A percentile compares a stretch with the other conserved stretches of the same genome.
phyloP scores from a whole-genome alignment of 176 grass and related monocot species.

The Cenchrus purpureus region DNA sequence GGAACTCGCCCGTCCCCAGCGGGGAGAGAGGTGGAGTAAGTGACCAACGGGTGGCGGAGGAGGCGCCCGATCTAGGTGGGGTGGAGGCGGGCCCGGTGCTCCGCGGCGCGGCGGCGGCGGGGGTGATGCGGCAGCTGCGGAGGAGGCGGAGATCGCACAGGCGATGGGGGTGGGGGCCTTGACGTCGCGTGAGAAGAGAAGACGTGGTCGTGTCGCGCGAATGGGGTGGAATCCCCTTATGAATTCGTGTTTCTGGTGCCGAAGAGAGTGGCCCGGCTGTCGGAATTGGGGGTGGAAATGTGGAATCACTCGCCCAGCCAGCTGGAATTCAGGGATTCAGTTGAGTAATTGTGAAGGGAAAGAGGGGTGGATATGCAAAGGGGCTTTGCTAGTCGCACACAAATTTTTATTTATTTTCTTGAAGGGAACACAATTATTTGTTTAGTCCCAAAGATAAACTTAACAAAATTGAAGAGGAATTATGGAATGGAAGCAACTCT shows the following conservation, averaged over 20 bases:
- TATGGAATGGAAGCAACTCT: too few relatives aligned
- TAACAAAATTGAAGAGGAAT: too few relatives aligned
- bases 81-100: not conserved
- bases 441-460: too few relatives aligned
- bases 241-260: conserved; percentile 13
- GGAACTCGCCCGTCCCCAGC: not conserved
- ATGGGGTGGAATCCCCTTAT: not conserved
- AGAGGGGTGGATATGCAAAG: too few relatives aligned
- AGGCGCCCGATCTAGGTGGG: not conserved
- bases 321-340: not conserved
- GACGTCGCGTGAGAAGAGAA: not conserved
- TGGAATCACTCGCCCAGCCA: not conserved
- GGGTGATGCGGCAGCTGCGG: not conserved
- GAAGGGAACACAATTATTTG: too few relatives aligned
- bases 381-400: too few relatives aligned
- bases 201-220: not conserved
- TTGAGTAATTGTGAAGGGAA: too few relatives aligned
- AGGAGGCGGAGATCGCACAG: not conserved
- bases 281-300: not conserved
- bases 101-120: not conserved
- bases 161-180: not conserved
- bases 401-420: too few relatives aligned
- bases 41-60: not conserved
- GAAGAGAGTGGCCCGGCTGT: not conserved
- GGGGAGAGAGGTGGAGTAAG: not conserved